Conservation (phyloP, 164 flowering plant genomes). For the Umbilicus rupestris region DNA sequence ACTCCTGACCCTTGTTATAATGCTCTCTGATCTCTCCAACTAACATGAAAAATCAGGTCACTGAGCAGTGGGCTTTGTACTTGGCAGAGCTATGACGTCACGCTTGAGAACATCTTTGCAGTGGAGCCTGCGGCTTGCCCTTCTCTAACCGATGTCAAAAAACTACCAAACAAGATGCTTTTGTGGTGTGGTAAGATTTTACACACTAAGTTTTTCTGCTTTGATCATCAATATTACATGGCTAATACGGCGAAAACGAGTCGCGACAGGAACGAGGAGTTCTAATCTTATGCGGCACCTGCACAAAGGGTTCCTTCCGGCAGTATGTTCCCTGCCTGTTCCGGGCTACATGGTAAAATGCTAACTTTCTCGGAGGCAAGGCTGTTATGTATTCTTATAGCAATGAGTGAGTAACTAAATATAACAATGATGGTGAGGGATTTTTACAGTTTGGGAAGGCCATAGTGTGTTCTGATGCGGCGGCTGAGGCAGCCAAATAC, state of each 20-base stretch:
- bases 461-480: conserved; percentile 75
- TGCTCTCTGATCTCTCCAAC: not conserved
- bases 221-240: not conserved
- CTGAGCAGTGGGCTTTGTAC: not conserved
- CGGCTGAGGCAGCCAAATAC: conserved; percentile 73
- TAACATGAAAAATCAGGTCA: too few relatives aligned
- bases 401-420: not conserved
- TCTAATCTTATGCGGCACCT: conserved; percentile 74
- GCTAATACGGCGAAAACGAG: not conserved
- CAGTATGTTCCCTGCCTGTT: conserved; percentile 60
- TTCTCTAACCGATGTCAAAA: conserved; percentile 50
- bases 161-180: conserved; percentile 69
- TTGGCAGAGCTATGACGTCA: conserved; percentile 50
- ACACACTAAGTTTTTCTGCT: not conserved
- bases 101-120: conserved; percentile 47
- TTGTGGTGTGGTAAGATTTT: conserved; percentile 80
- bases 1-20: not conserved
- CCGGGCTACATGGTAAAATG: conserved; percentile 75
- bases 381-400: not conserved
- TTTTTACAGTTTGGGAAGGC: conserved; percentile 61
- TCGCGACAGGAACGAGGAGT: conserved; percentile 50
- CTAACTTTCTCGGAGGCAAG: too few relatives aligned
- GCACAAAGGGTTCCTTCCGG: conserved; percentile 69
- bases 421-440: not conserved
- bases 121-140: conserved; percentile 50